A percentile compares a stretch with the other conserved stretches of the same genome.
Evolutionary conservation across 2,329 filamentous ascomycete species (phyloP).

Genomic region (Venturiaceae sp.): DNA sequence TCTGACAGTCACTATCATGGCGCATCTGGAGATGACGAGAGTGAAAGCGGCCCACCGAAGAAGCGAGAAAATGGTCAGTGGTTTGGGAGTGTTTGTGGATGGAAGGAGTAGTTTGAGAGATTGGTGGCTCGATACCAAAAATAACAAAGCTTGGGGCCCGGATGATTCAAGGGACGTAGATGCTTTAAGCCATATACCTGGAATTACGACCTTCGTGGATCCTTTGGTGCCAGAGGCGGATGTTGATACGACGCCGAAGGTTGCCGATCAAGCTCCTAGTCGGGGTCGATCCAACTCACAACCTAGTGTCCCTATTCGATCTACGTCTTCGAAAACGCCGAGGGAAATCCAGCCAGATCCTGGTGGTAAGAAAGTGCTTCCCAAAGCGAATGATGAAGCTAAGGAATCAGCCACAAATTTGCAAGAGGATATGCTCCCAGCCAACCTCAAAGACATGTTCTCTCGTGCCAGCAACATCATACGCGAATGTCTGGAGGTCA

Average conservation of each 20-base stretch:
- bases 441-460: not conserved
- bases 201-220: not conserved
- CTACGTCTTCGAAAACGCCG: not conserved
- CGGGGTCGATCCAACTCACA: not conserved
- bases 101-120: constrained; percentile 2
- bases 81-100: constrained; percentile 11
- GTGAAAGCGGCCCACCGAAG: constrained; percentile 10
- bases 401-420: not conserved
- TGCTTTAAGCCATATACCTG: not conserved
- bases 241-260: not conserved
- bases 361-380: not conserved
- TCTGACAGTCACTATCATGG: constrained; percentile 11
- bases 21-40: constrained; percentile 12
- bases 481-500: not conserved
- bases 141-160: not conserved
- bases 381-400: not conserved
- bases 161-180: not conserved
- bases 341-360: not conserved
- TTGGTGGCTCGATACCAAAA: not conserved
- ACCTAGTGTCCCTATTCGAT: not conserved
- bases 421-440: not conserved
- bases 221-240: not conserved
- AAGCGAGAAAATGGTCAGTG: constrained; percentile 11
- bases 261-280: not conserved
- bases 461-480: not conserved